Percentiles rank a stretch among this genome's conserved stretches.
phyloP scores from a whole-genome alignment of 352 stramenopile genomes.

The Phytopythium delawarense region DNA sequence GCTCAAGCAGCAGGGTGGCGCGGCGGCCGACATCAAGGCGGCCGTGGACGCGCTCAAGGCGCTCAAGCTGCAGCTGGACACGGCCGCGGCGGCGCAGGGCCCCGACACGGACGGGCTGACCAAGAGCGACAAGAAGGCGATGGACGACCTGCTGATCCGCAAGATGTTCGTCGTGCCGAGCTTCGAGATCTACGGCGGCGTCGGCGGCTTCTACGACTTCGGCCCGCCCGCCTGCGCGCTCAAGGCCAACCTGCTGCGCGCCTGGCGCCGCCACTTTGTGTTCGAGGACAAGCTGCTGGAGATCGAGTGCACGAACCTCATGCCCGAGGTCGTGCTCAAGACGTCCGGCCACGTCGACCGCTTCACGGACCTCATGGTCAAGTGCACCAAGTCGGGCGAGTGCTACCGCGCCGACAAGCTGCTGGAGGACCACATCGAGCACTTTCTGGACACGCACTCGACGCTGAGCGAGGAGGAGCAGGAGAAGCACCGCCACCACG shows the following conservation, averaged over 20 bases:
- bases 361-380: conserved; percentile 99
- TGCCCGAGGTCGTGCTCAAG: conserved; percentile 96
- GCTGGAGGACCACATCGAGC: conserved; percentile 98
- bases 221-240: conserved; percentile 94
- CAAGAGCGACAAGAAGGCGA: conserved; percentile 84
- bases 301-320: conserved; percentile 99
- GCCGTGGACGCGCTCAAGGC: conserved; percentile 93
- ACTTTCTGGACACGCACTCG: conserved; percentile 91
- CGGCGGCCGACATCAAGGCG: conserved; percentile 81
- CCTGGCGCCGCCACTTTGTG: conserved; percentile 99
- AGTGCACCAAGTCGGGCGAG: conserved; percentile 95
- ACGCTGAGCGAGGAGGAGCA: conserved; percentile 69
- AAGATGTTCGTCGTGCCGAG: conserved; percentile 99
- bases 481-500: conserved; percentile 92
- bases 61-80: conserved; percentile 89
- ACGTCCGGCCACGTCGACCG: conserved; percentile 98
- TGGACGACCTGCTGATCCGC: conserved; percentile 97
- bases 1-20: conserved; percentile 95
- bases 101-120: conserved; percentile 57
- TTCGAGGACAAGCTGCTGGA: conserved; percentile 98
- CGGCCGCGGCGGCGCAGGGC: conserved; percentile 71
- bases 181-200: conserved; percentile 99
- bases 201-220: conserved; percentile 98
- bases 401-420: conserved; percentile 99
- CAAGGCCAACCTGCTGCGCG: conserved; percentile 95